These are phyloP conservation scores for Neotropicomus parvogracilis DNA, from an alignment of 1,284 basidiomycete genomes.

Conservation along the genomic window DNA sequence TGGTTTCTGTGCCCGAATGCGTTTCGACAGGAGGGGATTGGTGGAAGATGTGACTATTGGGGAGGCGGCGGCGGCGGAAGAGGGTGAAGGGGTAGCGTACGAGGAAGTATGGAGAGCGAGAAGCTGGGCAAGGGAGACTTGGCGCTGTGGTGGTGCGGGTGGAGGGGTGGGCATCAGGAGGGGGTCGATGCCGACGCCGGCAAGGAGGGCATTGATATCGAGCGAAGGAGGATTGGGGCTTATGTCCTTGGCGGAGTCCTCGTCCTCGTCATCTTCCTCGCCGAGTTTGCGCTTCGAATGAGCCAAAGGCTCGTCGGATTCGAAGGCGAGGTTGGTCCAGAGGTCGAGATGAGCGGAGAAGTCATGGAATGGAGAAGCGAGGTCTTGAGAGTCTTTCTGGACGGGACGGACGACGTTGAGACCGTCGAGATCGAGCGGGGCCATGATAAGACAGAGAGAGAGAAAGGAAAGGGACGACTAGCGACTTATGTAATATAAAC, in stretches of 20 bases:
- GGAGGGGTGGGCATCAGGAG: conserved; percentile 36
- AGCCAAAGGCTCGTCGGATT: conserved; percentile 62
- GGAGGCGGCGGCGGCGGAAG: conserved; percentile 19
- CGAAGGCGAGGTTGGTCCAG: conserved; percentile 80
- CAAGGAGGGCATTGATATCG: conserved; percentile 56
- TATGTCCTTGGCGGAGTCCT: too few relatives aligned
- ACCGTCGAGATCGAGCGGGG: conserved; percentile 61
- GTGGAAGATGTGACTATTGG: conserved; percentile 6
- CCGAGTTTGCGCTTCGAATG: conserved; percentile 28
- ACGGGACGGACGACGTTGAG: conserved; percentile 68
- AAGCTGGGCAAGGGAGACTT: conserved; percentile 57
- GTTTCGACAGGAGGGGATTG: conserved; percentile 21
- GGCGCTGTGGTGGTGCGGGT: conserved; percentile 14
- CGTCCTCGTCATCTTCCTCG: conserved; percentile 1
- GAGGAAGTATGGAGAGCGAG: conserved; percentile 46
- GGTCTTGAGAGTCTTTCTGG: conserved; percentile 52
- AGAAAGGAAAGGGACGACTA: conserved; percentile 21
- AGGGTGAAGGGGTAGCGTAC: conserved; percentile 22
- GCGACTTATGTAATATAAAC: too few relatives aligned
- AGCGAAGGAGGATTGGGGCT: conserved; percentile 35
- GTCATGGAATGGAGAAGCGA: conserved; percentile 64
- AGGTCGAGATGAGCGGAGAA: conserved; percentile 75
- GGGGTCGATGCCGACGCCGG: conserved; percentile 61
- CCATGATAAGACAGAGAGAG: conserved; percentile 28
- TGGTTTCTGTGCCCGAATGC: conserved; percentile 23